A percentile compares a stretch with the other conserved stretches of the same genome.
phyloP scores from a whole-genome alignment of 495 filamentous ascomycete genomes.

The Daldinia caldariorum region DNA sequence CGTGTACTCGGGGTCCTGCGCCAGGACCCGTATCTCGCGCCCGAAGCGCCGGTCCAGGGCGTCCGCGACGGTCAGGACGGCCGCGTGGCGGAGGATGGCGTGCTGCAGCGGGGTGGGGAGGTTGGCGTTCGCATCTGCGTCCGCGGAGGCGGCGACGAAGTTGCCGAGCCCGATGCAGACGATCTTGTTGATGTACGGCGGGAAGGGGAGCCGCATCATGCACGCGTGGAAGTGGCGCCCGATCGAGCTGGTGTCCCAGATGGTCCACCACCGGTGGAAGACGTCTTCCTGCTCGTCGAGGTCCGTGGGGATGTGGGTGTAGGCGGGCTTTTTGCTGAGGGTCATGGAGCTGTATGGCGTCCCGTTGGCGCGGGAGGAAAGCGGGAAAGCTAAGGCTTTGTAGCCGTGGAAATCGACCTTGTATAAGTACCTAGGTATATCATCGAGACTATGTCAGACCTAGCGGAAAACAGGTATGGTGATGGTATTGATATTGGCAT shows the following conservation, averaged over 20 bases:
- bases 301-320: slow-evolving; percentile 8
- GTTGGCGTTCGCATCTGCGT: no score
- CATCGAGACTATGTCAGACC: slow-evolving; percentile 6
- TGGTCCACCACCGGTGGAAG: slow-evolving; percentile 2
- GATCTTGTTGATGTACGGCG: slow-evolving; percentile 31
- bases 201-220: slow-evolving; percentile 31
- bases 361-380: slow-evolving; percentile 4
- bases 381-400: slow-evolving; percentile 23
- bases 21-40: slow-evolving; percentile 12
- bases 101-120: no score
- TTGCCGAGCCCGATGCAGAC: slow-evolving; percentile 38
- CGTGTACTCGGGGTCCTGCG: slow-evolving; percentile 29
- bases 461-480: background rate
- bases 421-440: slow-evolving; percentile 18
- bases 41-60: slow-evolving; percentile 24
- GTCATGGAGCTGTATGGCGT: slow-evolving; percentile 25
- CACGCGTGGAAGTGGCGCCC: slow-evolving; percentile 23
- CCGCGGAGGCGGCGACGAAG: slow-evolving; percentile 10
- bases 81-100: slow-evolving; percentile 25
- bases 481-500: no score
- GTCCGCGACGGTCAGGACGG: slow-evolving; percentile 14
- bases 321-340: slow-evolving; percentile 1
- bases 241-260: slow-evolving; percentile 16
- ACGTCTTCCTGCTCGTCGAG: background rate
- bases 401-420: slow-evolving; percentile 30